Evolutionary conservation across 2,329 filamentous ascomycete genomes (phyloP).

Genomic region (Dothistroma pini): DNA sequence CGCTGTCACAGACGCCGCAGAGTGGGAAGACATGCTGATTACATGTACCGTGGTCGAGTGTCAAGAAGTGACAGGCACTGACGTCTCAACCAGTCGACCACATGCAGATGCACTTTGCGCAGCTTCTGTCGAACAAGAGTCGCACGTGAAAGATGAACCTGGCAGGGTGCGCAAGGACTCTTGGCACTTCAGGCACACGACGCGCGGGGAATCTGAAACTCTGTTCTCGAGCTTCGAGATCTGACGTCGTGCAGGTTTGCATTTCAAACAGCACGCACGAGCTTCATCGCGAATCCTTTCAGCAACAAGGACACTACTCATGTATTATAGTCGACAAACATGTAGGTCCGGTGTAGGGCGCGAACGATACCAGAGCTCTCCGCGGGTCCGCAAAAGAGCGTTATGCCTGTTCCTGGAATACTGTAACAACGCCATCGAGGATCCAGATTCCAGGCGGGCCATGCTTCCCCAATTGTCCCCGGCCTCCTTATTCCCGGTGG

Average conservation of each 20-base stretch:
- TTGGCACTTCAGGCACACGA: neutral
- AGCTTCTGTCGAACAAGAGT: neutral
- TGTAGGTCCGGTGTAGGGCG: neutral
- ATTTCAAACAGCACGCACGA: too few relatives aligned
- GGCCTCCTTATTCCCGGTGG: conserved; percentile 12
- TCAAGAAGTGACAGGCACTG: neutral
- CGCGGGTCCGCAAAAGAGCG: neutral
- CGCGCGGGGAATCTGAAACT: neutral
- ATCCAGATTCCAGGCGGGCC: neutral
- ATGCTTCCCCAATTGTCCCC: neutral
- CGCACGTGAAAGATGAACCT: neutral
- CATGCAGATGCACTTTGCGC: neutral
- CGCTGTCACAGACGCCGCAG: conserved; percentile 21
- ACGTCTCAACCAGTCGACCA: neutral
- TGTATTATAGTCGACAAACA: neutral
- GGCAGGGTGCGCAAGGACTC: too few relatives aligned
- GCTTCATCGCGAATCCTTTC: neutral
- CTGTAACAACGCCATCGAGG: neutral
- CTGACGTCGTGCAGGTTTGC: too few relatives aligned
- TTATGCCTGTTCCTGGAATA: neutral
- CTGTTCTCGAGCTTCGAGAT: neutral
- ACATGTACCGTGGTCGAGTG: neutral
- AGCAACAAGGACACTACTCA: neutral
- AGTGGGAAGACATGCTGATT: conserved; percentile 15
- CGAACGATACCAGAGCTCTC: neutral